phyloP scores from a whole-genome alignment of 805 yeast species.

The Debaryomyces hansenii region DNA sequence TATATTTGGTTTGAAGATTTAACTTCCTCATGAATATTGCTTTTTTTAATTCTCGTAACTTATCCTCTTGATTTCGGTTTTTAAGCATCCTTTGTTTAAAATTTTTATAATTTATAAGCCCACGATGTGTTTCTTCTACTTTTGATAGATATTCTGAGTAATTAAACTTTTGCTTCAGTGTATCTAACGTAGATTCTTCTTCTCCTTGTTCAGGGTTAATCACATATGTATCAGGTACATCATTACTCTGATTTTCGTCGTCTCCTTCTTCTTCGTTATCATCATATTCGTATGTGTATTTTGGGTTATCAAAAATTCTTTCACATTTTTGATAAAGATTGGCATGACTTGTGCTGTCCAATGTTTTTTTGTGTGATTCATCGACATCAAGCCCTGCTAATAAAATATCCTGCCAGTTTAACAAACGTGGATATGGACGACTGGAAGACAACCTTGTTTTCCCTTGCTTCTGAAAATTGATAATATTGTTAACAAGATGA shows the following conservation, averaged over 20 bases:
- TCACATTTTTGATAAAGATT: slow-evolving; percentile 24
- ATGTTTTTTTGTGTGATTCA: slow-evolving; percentile 6
- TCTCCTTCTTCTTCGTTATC: slow-evolving; percentile 27
- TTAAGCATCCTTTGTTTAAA: slow-evolving; percentile 5
- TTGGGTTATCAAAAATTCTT: slow-evolving; percentile 21
- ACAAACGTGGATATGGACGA: slow-evolving; percentile 4
- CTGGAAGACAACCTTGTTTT: neutral
- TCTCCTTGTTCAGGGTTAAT: neutral
- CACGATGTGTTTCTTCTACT: slow-evolving; percentile 5
- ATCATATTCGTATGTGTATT: slow-evolving; percentile 29
- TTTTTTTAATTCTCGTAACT: slow-evolving; percentile 3
- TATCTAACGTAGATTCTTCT: neutral
- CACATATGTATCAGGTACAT: neutral
- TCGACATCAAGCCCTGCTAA: slow-evolving; percentile 19
- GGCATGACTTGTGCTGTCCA: slow-evolving; percentile 9
- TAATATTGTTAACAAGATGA: slow-evolving; percentile 7
- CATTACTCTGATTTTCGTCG: slow-evolving; percentile 8
- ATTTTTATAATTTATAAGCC: slow-evolving; percentile 3
- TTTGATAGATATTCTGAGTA: slow-evolving; percentile 1
- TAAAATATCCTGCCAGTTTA: slow-evolving; percentile 31
- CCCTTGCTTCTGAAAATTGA: slow-evolving; percentile 1
- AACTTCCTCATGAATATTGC: slow-evolving; percentile 10
- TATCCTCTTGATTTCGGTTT: slow-evolving; percentile 1
- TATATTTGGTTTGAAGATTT: slow-evolving; percentile 4
- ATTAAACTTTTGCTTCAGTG: neutral